Evolutionary conservation across 2,329 filamentous ascomycete species (phyloP), one percentile per base, ranked within the genome.

Genomic region (Chaetomium olivaceum): DNA sequence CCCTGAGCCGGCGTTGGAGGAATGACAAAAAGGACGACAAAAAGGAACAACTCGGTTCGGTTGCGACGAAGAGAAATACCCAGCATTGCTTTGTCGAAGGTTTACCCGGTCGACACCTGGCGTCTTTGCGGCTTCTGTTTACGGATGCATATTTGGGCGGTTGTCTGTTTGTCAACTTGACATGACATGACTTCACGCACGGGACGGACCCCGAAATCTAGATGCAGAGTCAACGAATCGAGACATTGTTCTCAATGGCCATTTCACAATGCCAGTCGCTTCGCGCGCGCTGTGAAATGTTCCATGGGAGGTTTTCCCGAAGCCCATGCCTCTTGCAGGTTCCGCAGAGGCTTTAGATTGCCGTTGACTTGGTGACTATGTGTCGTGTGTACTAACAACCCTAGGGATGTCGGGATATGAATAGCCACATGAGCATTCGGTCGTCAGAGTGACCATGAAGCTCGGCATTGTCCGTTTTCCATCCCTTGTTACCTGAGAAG

Each of bases 241-340:
- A 77, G 78, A 80, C 76, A 73, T 78, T 79, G 78, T 81, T 87
- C 82, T 86, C 83, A 85, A 89, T 89, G 88, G 89, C 88, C 88
- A 85, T 89, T 89, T 90, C 87, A 87, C 86, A 82, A 71, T 73
- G 70, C 70, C 62, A 70, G 77, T 78, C 77, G 66, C 69, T 61
- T 58, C 50, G 69, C 68, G 70, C 69, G 66, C 65, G 78, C 77
- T 81, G 86, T 89, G 87, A 88, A 87, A 84, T 89, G 87, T 78
- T 89, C 87, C 87, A 89, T 89, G 87, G 87, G 89, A 90, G 88
- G 86, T 86, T 76, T 78, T 90, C 87, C 88, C 87, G 87, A 89
- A 90, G 87, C 80, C 78, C 71, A 68, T 58, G 66, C 67, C 64
- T 71, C 61, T 57, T 58, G 63, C 69, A 56, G 62, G 27, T 56